Conservation (phyloP, 306 rosid genomes). For the Ormosia semicastrata region DNA sequence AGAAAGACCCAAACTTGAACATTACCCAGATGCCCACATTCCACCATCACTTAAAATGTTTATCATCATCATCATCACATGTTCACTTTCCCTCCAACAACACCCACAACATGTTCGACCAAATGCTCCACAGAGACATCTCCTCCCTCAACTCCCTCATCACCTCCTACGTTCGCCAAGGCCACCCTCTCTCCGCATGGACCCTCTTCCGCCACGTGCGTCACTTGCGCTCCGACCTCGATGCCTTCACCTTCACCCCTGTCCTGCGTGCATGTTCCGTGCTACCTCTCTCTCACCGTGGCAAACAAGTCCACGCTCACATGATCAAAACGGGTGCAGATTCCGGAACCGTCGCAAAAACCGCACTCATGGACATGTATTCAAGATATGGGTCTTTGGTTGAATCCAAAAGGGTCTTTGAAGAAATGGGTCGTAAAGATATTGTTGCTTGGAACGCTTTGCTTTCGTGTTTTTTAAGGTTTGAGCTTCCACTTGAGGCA, state of each 20-base stretch:
- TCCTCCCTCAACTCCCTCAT: slow-evolving; percentile 42
- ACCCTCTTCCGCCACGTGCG: slow-evolving; percentile 41
- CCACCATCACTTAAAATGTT: background rate
- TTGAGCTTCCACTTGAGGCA: slow-evolving; percentile 47
- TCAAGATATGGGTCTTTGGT: slow-evolving; percentile 41
- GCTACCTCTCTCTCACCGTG: slow-evolving; percentile 24
- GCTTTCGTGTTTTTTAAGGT: slow-evolving; percentile 44
- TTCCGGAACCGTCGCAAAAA: slow-evolving; percentile 47
- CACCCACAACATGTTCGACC: slow-evolving; percentile 37
- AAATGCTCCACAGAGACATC: slow-evolving; percentile 40
- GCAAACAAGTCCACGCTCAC: slow-evolving; percentile 48
- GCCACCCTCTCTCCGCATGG: slow-evolving; percentile 37
- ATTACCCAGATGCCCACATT: background rate
- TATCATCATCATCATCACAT: background rate
- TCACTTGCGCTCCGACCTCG: slow-evolving; percentile 29
- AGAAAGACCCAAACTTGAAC: background rate
- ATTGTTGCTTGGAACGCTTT: slow-evolving; percentile 63
- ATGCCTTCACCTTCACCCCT: slow-evolving; percentile 48
- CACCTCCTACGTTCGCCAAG: slow-evolving; percentile 34
- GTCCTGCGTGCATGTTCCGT: slow-evolving; percentile 48
- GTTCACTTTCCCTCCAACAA: background rate
- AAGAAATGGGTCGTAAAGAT: slow-evolving; percentile 57
- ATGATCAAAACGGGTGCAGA: slow-evolving; percentile 48
- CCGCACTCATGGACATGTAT: slow-evolving; percentile 58
- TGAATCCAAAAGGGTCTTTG: slow-evolving; percentile 47